Percentiles rank a stretch among this genome's conserved stretches.
phyloP scores from a whole-genome alignment of 805 yeast genomes.

The Priceomyces carsonii region DNA sequence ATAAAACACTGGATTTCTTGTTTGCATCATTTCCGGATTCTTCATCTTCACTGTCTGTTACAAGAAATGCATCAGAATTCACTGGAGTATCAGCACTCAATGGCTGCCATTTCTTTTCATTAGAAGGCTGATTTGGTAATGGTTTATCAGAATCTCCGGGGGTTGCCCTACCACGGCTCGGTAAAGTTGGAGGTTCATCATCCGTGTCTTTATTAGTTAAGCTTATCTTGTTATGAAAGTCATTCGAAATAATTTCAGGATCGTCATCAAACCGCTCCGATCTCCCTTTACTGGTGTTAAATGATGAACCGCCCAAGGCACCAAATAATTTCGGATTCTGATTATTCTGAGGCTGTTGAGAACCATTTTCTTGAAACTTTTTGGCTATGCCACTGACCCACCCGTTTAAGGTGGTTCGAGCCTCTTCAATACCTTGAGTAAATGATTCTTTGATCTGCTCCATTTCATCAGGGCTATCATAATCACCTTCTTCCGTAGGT shows the following conservation, averaged over 20 bases:
- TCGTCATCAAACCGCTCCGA: conserved; percentile 49
- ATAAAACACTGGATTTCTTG: conserved; percentile 1
- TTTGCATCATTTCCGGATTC: conserved; percentile 16
- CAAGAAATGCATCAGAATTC: conserved; percentile 44
- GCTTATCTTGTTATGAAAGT: conserved; percentile 49
- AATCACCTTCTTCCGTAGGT: conserved; percentile 17
- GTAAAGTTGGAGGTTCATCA: conserved; percentile 17
- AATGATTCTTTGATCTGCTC: conserved; percentile 69
- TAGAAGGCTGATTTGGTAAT: conserved; percentile 5
- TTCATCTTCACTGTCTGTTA: conserved; percentile 46
- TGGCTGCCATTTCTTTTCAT: conserved; percentile 37
- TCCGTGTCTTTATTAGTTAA: conserved; percentile 37
- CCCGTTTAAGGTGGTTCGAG: conserved; percentile 68
- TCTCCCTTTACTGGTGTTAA: conserved; percentile 13
- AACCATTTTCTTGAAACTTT: conserved; percentile 36
- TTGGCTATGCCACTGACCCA: conserved; percentile 76
- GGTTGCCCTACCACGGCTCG: conserved; percentile 9
- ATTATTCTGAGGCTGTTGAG: conserved; percentile 8
- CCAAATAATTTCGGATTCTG: conserved; percentile 40
- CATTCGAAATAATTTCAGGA: conserved; percentile 52
- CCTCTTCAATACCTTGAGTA: conserved; percentile 76
- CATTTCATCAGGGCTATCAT: conserved; percentile 52
- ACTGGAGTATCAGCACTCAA: conserved; percentile 39
- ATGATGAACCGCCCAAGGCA: conserved; percentile 48
- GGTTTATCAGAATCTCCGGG: background rate